Base-by-base conservation (phyloP, 2,329 filamentous ascomycete species). In the Xylariaceae sp. region DNA sequence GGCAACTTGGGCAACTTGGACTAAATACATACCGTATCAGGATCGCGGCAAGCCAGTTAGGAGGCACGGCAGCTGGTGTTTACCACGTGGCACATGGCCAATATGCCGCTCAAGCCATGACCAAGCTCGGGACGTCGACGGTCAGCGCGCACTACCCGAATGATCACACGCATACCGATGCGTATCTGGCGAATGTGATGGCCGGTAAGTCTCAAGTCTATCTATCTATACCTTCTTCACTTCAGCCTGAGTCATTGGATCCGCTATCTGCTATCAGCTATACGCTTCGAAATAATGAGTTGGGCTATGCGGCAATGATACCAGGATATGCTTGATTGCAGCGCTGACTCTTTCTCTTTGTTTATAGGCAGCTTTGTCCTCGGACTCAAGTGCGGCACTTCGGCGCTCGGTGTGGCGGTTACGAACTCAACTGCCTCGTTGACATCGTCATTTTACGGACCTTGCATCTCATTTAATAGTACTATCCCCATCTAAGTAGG, bases 121-220 rank as follows among this genome's bases (percentile, higher is more conserved):
- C 79, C 67, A 73, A 74, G 12, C 65, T 86, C 41, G 84, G 85
- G 0, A 73, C 72, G 36, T 58, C 72, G 0, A 76, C 73, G 3
- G 82, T 86, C 23, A 79, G 86, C 67, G 73, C 74, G 0, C 76
- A 80, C 60, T 89, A 80, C 59, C 82, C 85, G 0, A 77, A 77
- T 17, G 85, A 87, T 63, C 85, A 88, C 69, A 88, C 85, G 0
- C 86, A 88, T 69, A 87, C 85, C 2, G 81, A 78, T 48, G 74
- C 82, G 0, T 74, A 72, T 24, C 81, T 84, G n/a, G 84, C 86
- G 1, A 75, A 83, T 57, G 72, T 80, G 3, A 81, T 84, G 50
- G 79, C 84, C 0, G 75, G 82, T 64, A 79, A 82, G 4, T 88
- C 87, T 64, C 19, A 11, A 24, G 12, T 7, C 6, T 9, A 4